Conservation (phyloP, 768 basidiomycete genomes). For the Arthromyces matolae region DNA sequence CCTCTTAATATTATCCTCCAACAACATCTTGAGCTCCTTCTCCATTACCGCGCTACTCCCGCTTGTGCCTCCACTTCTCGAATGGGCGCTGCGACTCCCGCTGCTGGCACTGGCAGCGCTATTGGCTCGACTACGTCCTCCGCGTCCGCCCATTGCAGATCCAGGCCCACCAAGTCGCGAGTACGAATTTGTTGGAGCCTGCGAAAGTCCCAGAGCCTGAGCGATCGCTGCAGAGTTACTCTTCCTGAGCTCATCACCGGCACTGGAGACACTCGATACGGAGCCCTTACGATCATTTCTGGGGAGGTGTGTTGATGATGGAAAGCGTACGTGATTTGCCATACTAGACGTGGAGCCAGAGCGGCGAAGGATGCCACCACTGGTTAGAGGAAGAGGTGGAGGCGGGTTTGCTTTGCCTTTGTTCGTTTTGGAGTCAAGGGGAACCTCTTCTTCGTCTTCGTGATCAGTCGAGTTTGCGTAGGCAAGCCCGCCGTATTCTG, state of each 20-base stretch:
- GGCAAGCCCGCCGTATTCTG: conserved; percentile 44
- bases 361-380: conserved; percentile 19
- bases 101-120: conserved; percentile 23
- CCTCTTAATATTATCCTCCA: too few relatives aligned
- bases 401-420: conserved; percentile 22
- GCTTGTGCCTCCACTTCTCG: conserved; percentile 25
- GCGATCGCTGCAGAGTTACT: conserved; percentile 38
- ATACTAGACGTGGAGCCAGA: conserved; percentile 20
- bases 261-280: conserved; percentile 11
- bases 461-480: conserved; percentile 48
- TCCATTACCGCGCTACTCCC: conserved; percentile 25
- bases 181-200: conserved; percentile 36
- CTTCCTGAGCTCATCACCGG: conserved; percentile 15
- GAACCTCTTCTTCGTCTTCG: conserved; percentile 32
- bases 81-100: too few relatives aligned
- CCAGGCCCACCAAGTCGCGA: conserved; percentile 38
- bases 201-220: conserved; percentile 41
- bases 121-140: conserved; percentile 12
- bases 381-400: conserved; percentile 20
- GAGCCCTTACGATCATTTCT: conserved; percentile 11
- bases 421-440: conserved; percentile 14
- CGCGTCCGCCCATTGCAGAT: conserved; percentile 20
- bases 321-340: conserved; percentile 21
- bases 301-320: conserved; percentile 12
- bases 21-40: conserved; percentile 45